Evolutionary conservation across 1,284 basidiomycete genomes (phyloP).

Genomic region (Microstroma glucosiphilum): DNA sequence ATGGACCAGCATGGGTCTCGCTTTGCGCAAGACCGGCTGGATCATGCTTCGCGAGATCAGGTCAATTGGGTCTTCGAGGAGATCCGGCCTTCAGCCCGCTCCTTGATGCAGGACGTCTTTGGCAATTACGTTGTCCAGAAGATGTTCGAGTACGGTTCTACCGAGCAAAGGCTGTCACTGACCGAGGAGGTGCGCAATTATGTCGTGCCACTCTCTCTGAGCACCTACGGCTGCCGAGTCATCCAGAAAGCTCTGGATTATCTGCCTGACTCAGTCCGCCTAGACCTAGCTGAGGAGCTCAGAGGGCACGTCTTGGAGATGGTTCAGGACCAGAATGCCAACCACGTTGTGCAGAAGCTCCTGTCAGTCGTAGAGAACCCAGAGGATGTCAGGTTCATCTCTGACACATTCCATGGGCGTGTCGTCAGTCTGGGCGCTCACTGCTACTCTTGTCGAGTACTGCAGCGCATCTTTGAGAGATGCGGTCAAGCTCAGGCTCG

Average conservation of each 20-base stretch:
- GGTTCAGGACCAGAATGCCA: constrained; percentile 87
- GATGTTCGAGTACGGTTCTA: constrained; percentile 81
- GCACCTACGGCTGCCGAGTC: constrained; percentile 84
- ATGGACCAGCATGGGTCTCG: constrained; percentile 83
- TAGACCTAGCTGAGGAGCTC: constrained; percentile 59
- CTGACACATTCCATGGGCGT: constrained; percentile 67
- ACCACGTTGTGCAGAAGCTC: constrained; percentile 67
- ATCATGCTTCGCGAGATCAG: constrained; percentile 62
- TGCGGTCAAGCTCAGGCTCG: constrained; percentile 57
- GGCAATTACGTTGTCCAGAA: constrained; percentile 95
- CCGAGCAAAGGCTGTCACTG: constrained; percentile 61
- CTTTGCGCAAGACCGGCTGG: constrained; percentile 52
- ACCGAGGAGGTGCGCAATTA: constrained; percentile 73
- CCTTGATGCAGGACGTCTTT: constrained; percentile 87
- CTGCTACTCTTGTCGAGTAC: constrained; percentile 88
- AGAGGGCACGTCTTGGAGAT: constrained; percentile 75
- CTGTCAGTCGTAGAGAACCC: constrained; percentile 56
- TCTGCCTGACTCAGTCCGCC: constrained; percentile 18
- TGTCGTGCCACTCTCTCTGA: constrained; percentile 70
- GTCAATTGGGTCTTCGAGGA: constrained; percentile 70
- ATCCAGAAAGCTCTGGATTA: constrained; percentile 61
- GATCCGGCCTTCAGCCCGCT: constrained; percentile 72
- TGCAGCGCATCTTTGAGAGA: constrained; percentile 87
- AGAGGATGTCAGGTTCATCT: constrained; percentile 69
- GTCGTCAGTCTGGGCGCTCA: constrained; percentile 81